A percentile compares a stretch with the other conserved stretches of the same genome.
Conservation (phyloP, 441 rosid species). For the Gossypium davidsonii region DNA sequence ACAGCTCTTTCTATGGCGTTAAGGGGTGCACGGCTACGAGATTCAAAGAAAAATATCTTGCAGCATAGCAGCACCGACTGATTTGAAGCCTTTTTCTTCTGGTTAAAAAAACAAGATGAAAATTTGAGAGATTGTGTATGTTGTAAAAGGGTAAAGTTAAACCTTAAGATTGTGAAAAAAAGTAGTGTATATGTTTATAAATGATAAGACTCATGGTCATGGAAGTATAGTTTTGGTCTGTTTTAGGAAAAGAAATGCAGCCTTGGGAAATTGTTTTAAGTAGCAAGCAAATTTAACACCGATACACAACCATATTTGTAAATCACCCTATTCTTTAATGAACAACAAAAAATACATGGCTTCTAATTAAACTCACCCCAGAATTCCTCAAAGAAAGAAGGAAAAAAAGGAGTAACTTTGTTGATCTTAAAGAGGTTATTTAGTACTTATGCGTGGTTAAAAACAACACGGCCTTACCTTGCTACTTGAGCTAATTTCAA, state of each 20-base stretch:
- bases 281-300: neutral
- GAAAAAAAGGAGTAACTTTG: neutral
- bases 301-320: too few species aligned
- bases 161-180: neutral
- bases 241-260: neutral
- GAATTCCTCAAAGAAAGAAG: neutral
- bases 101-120: slow-evolving; percentile 2
- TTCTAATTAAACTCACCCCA: too few species aligned
- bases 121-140: neutral
- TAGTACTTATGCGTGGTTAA: neutral
- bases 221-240: neutral
- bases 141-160: too few species aligned
- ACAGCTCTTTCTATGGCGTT: slow-evolving; percentile 43
- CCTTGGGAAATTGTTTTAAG: neutral
- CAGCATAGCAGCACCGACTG: slow-evolving; percentile 41
- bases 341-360: too few species aligned
- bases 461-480: slow-evolving; percentile 18
- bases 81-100: slow-evolving; percentile 24
- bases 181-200: neutral
- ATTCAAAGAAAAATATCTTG: slow-evolving; percentile 50
- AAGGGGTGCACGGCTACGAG: slow-evolving; percentile 38
- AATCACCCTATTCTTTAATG: too few species aligned
- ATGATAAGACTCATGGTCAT: neutral
- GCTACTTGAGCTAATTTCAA: slow-evolving; percentile 25
- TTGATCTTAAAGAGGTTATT: too few species aligned